Evolutionary conservation across 2,329 filamentous ascomycete species (phyloP), one percentile per base, ranked within the genome.

Genomic region (Dactylellina sp.): DNA sequence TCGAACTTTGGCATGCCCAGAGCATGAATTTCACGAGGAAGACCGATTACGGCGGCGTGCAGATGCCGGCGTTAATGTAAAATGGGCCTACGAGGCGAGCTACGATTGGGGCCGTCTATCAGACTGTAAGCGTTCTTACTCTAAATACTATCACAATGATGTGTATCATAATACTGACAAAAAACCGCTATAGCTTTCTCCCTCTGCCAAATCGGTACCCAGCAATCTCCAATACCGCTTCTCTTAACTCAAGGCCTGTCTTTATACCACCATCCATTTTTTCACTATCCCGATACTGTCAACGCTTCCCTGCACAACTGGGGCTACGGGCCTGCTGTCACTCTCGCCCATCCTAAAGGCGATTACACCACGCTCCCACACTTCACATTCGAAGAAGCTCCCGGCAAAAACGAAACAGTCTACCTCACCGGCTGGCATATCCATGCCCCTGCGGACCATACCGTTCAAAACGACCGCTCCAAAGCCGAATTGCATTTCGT

Each of bases 391-490:
- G 83, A 84, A 59, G 82, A 84, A 77, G 24, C 25, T 35, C 16
- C 12, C n/a, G 59, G 42, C 44, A 28, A 37, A 39, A 63, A 64
- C 53, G 79, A 81, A 71, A 85, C 82, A 0, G 80, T 83, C 20
- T 85, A 84, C 77, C 80, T 86, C 7, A 81, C 79, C 42, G 83
- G 83, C 50, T 86, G 84, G 83, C 84, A 86, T 79, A 83, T 85
- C 53, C 84, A 86, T 76, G 77, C 83, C 0, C 84, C 84, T 0
- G 83, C 83, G 3, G 84, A 86, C 65, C 84, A 86, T 77, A 80
- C 81, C 1, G 80, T 86, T 2, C 79, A 81, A 50, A 82, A 82
- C 35, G 79, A 81, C 39, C 81, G 81, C 37, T 79, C 81, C 37
- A 83, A 82, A 71, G 83, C 83, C 37, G 84, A 86, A 75, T 78